These are phyloP conservation scores for Colletotrichum chlorophyti DNA, from an alignment of 2,329 filamentous ascomycete genomes.

Conservation along the genomic window DNA sequence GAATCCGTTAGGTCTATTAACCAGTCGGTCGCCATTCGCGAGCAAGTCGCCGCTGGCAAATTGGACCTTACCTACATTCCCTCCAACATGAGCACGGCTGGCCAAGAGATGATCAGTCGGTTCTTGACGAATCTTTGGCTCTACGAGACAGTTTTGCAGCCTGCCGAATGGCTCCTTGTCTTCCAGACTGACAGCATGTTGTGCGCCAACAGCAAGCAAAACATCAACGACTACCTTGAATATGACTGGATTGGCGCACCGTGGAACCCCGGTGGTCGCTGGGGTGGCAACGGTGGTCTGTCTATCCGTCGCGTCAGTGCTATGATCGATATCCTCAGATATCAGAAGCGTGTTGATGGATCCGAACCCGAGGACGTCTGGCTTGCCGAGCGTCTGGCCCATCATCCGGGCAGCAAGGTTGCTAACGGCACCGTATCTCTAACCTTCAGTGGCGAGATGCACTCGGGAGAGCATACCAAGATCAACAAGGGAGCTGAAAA, in stretches of 20 bases:
- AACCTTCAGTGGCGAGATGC: slow-evolving; percentile 58
- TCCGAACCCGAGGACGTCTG: slow-evolving; percentile 63
- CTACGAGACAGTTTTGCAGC: slow-evolving; percentile 55
- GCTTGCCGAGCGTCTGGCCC: slow-evolving; percentile 59
- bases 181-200: slow-evolving; percentile 64
- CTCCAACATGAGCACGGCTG: slow-evolving; percentile 55
- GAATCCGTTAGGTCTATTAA: slow-evolving; percentile 54
- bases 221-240: slow-evolving; percentile 56
- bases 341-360: slow-evolving; percentile 50
- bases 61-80: slow-evolving; percentile 60
- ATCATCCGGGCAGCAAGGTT: slow-evolving; percentile 53
- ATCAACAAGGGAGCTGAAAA: slow-evolving; percentile 32
- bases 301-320: slow-evolving; percentile 59
- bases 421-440: slow-evolving; percentile 58
- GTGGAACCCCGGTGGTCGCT: slow-evolving; percentile 49
- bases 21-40: slow-evolving; percentile 51
- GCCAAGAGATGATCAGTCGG: slow-evolving; percentile 58
- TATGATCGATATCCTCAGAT: slow-evolving; percentile 58
- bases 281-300: slow-evolving; percentile 59
- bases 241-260: slow-evolving; percentile 63
- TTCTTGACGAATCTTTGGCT: slow-evolving; percentile 60
- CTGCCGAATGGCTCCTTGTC: slow-evolving; percentile 60
- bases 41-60: slow-evolving; percentile 50
- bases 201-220: slow-evolving; percentile 57
- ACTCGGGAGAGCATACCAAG: slow-evolving; percentile 40